Base-by-base conservation (phyloP, 306 rosid species). In the Abrus precatorius region DNA sequence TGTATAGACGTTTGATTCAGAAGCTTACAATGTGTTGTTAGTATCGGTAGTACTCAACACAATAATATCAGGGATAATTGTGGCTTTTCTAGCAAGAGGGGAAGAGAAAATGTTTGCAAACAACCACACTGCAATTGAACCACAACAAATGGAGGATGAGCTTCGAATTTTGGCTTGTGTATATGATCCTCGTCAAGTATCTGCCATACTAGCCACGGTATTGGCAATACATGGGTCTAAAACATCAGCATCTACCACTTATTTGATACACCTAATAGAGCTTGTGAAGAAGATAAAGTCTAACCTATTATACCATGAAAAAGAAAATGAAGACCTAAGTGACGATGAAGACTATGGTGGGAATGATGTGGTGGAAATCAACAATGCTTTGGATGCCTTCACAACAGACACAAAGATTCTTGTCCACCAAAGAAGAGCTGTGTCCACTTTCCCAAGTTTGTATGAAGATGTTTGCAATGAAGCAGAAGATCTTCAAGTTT, bases 321-420 rank as follows among this genome's bases (percentile, higher is more conserved):
- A 90, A 1, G 97, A 90, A 79, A 85, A 75, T 0, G 80, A 85
- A 0, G 98, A 93, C 12, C 52, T 91, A 28, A 93, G 97, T 5
- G 97, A 91, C 2, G 98, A 93, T 3, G 93, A 91, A 0, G 98
- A 95, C 61, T 91, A 90, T n/a, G 98, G 99, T 0, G 95, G 96
- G 7, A 91, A 95, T 11, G 98, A 95, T 44, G 91, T 86, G n/a
- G 84, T 90, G 28, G 95, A 90, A 49, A 91, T 95, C 14, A 84
- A 91, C 6, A 89, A 86, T 2, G 91, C 97, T 1, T 82, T 95
- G 0, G 98, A 95, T 33, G 65, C 85, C 0, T 95, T 95, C 85
- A 85, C 90, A 3, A 8, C 78, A 1, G 93, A 91, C 8, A 93
- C 93, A 3, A 75, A 64, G 28, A 88, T 93, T 53, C 72, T 93